phyloP scores from a whole-genome alignment of 23 red algal genomes.

The Agarophyton chilense region DNA sequence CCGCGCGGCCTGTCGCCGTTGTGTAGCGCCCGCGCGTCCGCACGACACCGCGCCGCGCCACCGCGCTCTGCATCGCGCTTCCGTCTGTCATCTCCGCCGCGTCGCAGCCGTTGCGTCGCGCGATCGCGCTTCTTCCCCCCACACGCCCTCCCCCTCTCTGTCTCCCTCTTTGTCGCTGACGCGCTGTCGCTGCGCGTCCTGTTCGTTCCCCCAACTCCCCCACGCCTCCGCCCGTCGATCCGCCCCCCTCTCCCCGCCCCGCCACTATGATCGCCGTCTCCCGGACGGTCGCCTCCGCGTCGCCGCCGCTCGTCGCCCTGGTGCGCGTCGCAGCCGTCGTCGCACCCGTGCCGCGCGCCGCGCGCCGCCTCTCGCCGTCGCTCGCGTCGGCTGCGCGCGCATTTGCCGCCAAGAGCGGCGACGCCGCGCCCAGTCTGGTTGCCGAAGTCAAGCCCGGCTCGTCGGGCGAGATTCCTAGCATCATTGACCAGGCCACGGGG shows the following conservation, averaged over 20 bases:
- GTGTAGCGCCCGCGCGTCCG: no score
- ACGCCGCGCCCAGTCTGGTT: conserved; percentile 20
- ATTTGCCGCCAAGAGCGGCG: conserved; percentile 17
- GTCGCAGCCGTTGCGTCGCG: no score
- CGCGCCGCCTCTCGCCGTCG: neutral
- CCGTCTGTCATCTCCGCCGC: neutral
- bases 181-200: no score
- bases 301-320: neutral
- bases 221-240: neutral
- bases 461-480: conserved; percentile 73
- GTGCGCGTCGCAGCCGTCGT: neutral
- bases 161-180: no score
- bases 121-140: no score
- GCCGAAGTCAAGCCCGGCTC: conserved; percentile 58
- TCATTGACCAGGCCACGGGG: conserved; percentile 88
- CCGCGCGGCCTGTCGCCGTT: no score
- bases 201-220: neutral
- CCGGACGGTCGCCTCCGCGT: neutral
- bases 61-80: neutral
- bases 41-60: no score
- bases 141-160: no score
- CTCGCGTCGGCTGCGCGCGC: no score
- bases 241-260: no score
- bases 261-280: conserved; percentile 12
- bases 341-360: neutral